phyloP scores from a whole-genome alignment of 495 filamentous ascomycete species.

The Hypomontagnella monticulosa region DNA sequence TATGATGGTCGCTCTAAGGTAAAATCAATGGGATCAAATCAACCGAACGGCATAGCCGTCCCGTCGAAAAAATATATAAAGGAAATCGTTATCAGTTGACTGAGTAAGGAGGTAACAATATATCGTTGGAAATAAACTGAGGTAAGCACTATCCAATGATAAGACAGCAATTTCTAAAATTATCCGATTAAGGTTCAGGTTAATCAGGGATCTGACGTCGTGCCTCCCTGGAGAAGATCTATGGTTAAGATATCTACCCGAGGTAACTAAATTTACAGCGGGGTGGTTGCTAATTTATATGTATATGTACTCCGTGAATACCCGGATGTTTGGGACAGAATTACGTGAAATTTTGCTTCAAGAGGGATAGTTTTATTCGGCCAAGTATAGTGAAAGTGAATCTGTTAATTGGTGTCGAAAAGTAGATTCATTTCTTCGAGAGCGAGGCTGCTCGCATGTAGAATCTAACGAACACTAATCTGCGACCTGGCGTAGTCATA shows the following conservation, averaged over 20 bases:
- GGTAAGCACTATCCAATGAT: constrained; percentile 28
- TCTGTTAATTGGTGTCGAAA: too few relatives aligned
- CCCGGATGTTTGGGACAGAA: constrained; percentile 3
- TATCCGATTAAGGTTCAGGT: constrained; percentile 5
- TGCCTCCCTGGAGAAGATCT: constrained; percentile 16
- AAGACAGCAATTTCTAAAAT: constrained; percentile 34
- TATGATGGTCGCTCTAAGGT: neutral
- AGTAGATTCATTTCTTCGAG: too few relatives aligned
- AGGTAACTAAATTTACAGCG: constrained; percentile 21
- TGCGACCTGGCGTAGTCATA: too few relatives aligned
- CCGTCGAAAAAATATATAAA: neutral
- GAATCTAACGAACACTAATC: too few relatives aligned
- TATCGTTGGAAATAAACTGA: constrained; percentile 13
- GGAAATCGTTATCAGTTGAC: neutral
- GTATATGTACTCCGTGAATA: constrained; percentile 21
- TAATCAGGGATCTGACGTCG: constrained; percentile 30
- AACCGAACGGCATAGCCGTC: neutral
- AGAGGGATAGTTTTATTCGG: neutral
- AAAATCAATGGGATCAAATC: neutral
- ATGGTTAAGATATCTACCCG: neutral
- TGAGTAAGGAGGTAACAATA: constrained; percentile 3
- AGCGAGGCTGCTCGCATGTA: too few relatives aligned
- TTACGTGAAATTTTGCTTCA: neutral
- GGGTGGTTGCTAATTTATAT: constrained; percentile 15
- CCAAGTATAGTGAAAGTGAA: neutral